Evolutionary conservation across 2,329 filamentous ascomycete species (phyloP).

Genomic region (Fusarium sambucinum): DNA sequence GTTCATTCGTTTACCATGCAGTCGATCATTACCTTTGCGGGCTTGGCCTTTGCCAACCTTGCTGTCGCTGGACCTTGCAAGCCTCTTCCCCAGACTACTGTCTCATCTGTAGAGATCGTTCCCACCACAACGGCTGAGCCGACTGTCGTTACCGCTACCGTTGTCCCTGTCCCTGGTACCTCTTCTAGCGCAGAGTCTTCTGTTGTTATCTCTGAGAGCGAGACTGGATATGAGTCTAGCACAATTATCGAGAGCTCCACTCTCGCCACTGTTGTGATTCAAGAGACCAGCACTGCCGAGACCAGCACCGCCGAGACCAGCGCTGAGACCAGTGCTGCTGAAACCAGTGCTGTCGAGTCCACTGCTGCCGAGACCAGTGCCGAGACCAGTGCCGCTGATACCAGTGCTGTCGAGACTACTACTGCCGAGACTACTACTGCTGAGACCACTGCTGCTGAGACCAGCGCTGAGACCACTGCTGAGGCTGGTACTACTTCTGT

Average conservation of each 20-base stretch:
- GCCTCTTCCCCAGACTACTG: neutral
- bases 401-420: no score
- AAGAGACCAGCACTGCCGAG: neutral
- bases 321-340: neutral
- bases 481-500: neutral
- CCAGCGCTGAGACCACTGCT: neutral
- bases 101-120: neutral
- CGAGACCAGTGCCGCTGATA: no score
- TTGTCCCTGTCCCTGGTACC: neutral
- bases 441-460: neutral
- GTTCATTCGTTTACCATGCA: conserved; percentile 9
- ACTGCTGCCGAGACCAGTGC: no score
- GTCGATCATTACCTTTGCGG: conserved; percentile 12
- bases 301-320: neutral
- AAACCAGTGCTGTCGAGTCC: neutral
- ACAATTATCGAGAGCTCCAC: neutral
- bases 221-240: neutral
- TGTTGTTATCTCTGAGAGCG: neutral
- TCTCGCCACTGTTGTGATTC: neutral
- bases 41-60: conserved; percentile 18
- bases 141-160: neutral
- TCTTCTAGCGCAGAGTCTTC: neutral
- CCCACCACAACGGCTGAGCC: neutral
- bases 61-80: conserved; percentile 13
- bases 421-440: no score